A percentile compares a stretch with the other conserved stretches of the same genome.
Conservation (phyloP, 2,329 filamentous ascomycete genomes). For the Lachnellula arida region DNA sequence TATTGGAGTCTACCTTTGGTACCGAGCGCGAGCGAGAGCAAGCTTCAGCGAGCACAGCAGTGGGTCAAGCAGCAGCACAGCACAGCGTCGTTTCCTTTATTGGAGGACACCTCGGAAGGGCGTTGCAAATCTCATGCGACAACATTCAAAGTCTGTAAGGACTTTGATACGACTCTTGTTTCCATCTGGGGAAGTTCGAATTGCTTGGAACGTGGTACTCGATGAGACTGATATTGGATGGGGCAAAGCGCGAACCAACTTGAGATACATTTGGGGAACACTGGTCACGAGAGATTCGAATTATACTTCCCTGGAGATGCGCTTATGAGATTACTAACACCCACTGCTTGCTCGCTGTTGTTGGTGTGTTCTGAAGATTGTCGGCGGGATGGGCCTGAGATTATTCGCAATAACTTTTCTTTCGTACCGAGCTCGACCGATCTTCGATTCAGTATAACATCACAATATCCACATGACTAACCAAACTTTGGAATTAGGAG, state of each 20-base stretch:
- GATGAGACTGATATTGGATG: neutral
- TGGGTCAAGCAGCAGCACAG: conserved; percentile 39
- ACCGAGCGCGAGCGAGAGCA: conserved; percentile 2
- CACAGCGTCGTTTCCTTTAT: conserved; percentile 11
- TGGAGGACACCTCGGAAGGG: neutral
- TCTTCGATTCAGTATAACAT: conserved; percentile 30
- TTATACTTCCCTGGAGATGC: neutral
- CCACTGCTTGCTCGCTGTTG: conserved; percentile 59
- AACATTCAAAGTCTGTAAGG: neutral
- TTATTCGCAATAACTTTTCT: conserved; percentile 22
- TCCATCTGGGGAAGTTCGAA: neutral
- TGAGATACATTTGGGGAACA: neutral
- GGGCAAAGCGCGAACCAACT: neutral
- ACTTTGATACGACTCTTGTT: neutral
- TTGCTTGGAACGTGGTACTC: neutral
- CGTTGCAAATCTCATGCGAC: too few relatives aligned
- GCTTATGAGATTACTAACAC: conserved; percentile 37
- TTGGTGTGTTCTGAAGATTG: conserved; percentile 31
- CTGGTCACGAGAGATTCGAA: neutral
- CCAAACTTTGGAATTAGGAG: conserved; percentile 70
- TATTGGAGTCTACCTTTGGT: conserved; percentile 12
- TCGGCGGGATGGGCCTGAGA: conserved; percentile 20
- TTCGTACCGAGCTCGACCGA: conserved; percentile 29
- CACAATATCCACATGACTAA: conserved; percentile 57
- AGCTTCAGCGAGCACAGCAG: conserved; percentile 51